These are phyloP conservation scores for Penicillium silybi DNA, from an alignment of 495 filamentous ascomycete species.

Conservation along the genomic window DNA sequence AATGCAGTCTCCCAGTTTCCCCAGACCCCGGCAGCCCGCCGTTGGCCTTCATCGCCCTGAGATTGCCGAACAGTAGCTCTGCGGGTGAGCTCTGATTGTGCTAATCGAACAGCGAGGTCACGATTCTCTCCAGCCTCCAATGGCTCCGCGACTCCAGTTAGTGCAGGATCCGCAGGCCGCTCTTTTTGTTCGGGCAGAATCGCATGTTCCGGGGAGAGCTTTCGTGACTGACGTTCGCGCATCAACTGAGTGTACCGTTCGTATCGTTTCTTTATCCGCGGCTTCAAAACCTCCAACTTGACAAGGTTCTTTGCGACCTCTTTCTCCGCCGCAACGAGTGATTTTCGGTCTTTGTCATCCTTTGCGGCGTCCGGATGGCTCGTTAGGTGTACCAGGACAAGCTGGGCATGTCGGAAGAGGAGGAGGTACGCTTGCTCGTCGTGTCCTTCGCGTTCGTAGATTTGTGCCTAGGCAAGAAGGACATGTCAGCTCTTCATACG, in stretches of 20 bases:
- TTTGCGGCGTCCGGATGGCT: constrained; percentile 53
- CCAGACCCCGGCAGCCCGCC: constrained; percentile 61
- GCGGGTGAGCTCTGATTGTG: constrained; percentile 67
- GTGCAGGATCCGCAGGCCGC: constrained; percentile 31
- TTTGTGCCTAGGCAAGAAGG: constrained; percentile 52
- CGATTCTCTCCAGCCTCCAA: constrained; percentile 68
- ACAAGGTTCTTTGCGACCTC: constrained; percentile 51
- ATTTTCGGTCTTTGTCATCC: constrained; percentile 43
- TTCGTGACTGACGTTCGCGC: constrained; percentile 41
- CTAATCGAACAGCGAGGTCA: constrained; percentile 74
- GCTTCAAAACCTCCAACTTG: constrained; percentile 62
- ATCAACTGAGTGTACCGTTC: constrained; percentile 56
- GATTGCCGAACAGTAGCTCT: constrained; percentile 57
- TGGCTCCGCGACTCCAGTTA: constrained; percentile 42
- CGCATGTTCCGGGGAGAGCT: constrained; percentile 16
- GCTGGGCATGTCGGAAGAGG: constrained; percentile 72
- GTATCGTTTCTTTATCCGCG: constrained; percentile 62
- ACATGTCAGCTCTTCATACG: not conserved
- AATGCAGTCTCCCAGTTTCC: constrained; percentile 51
- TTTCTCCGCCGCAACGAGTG: constrained; percentile 46
- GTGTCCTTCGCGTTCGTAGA: constrained; percentile 83
- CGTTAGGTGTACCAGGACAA: constrained; percentile 59
- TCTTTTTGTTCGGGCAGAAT: constrained; percentile 12
- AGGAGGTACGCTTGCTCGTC: constrained; percentile 83
- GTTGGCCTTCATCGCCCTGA: constrained; percentile 48